Evolutionary conservation across 257 asterid species (phyloP), one percentile per base, ranked within the genome.

Genomic region (Plantago elongata): DNA sequence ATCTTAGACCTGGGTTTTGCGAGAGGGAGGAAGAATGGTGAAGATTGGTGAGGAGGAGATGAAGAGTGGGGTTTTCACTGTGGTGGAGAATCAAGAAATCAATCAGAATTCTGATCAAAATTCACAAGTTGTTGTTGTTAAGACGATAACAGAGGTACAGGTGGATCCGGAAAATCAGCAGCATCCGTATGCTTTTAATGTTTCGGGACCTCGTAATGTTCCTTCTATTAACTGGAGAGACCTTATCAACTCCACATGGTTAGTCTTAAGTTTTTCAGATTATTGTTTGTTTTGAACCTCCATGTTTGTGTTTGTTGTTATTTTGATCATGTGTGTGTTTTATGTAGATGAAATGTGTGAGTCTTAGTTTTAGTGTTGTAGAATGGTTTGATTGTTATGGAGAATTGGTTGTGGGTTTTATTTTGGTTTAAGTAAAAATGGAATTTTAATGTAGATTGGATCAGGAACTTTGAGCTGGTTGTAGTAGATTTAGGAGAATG

Each of bases 111-210:
- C 22, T 48, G 66, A 54, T 11, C 43, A 59, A 10, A 72, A 51
- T 63, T 75, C 55, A 29, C 40, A 34, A 34, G 40, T 34, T 34
- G 60, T 40, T 9, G 29, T 43, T 38, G 74, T 38, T 44, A 60
- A 72, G 38, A 27, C 58, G 4, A 7, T 6, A 34, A 34, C 8
- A 6, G 72, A 67, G 65, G 44, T 66, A 22, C 1, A 22, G 15
- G 66, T 38, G 17, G 59, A 54, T 51, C 7, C 49, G 50, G 58
- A 74, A 37, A 42, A 9, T 37, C 62, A 57, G 9, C 80, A 74
- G 34, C 94, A 87, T 67, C 95, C 92, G 0, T 84, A 87, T 62
- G 88, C 92, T 16, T 87, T 87, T 69, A 81, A 87, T 78, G 92
- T 82, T 0, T 87, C 95, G 45, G 92, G 92, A 12, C 95, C 95